Percentiles rank a stretch among this genome's conserved stretches.
Evolutionary conservation across 1,139 yeast genomes (phyloP).

Genomic region (Pichia sp.): DNA sequence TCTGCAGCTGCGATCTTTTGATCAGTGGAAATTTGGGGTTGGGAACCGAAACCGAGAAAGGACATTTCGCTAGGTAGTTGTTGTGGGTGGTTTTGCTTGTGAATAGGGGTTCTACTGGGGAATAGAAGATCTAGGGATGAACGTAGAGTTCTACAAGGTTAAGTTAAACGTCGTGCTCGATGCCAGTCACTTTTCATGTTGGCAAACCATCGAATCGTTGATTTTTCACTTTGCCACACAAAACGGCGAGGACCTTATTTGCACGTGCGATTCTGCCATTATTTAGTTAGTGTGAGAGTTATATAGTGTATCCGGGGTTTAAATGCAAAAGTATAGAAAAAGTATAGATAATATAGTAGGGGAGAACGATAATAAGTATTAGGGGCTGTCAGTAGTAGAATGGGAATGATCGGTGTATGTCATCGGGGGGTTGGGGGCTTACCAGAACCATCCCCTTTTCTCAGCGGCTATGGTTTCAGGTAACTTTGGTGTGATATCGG

Average conservation of each 20-base stretch:
- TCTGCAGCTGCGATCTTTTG: slow-evolving; percentile 84
- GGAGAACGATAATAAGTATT: too few species aligned
- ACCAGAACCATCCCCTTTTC: slow-evolving; percentile 17
- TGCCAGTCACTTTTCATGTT: too few species aligned
- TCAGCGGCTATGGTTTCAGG: not conserved
- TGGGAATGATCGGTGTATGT: too few species aligned
- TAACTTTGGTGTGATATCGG: slow-evolving; percentile 6
- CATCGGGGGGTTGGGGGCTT: not conserved
- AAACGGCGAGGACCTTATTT: slow-evolving; percentile 4
- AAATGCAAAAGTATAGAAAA: too few species aligned
- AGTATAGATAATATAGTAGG: too few species aligned
- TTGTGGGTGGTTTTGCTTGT: too few species aligned
- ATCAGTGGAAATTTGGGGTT: slow-evolving; percentile 67
- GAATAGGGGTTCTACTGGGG: not conserved
- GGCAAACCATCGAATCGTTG: not conserved
- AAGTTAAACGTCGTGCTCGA: too few species aligned
- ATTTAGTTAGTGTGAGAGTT: too few species aligned
- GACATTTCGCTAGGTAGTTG: slow-evolving; percentile 61
- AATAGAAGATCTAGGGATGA: not conserved
- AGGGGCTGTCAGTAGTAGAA: too few species aligned
- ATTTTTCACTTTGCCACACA: slow-evolving; percentile 3
- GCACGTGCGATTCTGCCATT: slow-evolving; percentile 12
- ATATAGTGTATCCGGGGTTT: too few species aligned
- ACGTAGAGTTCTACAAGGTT: not conserved
- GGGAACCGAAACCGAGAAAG: slow-evolving; percentile 76